Evolutionary conservation across 306 rosid genomes (phyloP), one percentile per base, ranked within the genome.

Genomic region (Canavalia gladiata): DNA sequence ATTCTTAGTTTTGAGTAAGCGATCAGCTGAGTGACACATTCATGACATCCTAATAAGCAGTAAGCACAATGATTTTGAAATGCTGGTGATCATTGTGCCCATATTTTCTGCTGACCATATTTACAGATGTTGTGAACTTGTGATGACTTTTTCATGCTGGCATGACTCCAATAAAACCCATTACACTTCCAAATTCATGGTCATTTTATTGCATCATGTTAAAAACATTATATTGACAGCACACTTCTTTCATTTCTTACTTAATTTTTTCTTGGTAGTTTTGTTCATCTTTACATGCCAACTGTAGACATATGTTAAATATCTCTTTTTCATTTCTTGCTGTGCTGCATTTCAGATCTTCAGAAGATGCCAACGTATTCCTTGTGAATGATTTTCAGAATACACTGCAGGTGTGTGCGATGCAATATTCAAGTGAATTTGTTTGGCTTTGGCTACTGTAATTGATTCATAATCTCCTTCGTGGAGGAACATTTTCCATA

Each of bases 401-500:
- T 90, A 96, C 98, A 34, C 92, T 96, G 68, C 99, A 93, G 98
- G 99, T 93, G 78, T 57, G 89, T 57, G 94, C 90, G 86, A 68
- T 49, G 81, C 49, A 39, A 56, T 59, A 51, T 68, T 73, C 72
- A 60, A 50, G 58, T 76, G 42, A 41, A 58, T 78, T 71, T 77
- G 31, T 74, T 79, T 72, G 39, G 76, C 30, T 69, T 78, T 57
- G 35, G 59, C 55, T 28, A 6, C 47, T 49, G 49, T 58, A 58
- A 30, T 80, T 66, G 45, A 43, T 75, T 71, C 72, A 49, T 46
- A 6, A 46, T 56, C 12, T 56, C 45, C 57, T 80, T 66, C 49
- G n/a, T 77, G 18, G 49, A 37, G 62, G 71, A 58, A 82, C 34
- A 60, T 58, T 42, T 84, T 72, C 54, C 41, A 18, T 18, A 3